These are phyloP conservation scores for Ogataea paradorogensis DNA, from an alignment of 805 yeast species.

Conservation along the genomic window DNA sequence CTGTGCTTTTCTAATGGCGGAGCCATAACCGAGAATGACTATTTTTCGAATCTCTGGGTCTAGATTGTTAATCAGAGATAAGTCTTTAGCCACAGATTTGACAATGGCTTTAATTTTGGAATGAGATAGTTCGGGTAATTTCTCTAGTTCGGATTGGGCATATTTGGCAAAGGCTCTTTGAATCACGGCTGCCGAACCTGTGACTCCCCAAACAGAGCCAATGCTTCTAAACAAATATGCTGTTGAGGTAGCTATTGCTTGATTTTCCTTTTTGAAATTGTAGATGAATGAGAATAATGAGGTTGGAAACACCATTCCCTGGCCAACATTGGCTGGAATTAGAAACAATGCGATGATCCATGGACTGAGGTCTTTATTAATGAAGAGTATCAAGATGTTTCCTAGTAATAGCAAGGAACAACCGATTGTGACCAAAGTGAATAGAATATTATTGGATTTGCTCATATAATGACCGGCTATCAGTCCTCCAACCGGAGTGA, in stretches of 20 bases:
- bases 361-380: slow-evolving; percentile 22
- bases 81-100: slow-evolving; percentile 23
- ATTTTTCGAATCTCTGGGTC: slow-evolving; percentile 20
- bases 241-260: slow-evolving; percentile 41
- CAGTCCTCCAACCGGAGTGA: slow-evolving; percentile 43
- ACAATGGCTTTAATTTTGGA: slow-evolving; percentile 23
- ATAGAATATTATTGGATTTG: slow-evolving; percentile 26
- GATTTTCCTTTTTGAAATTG: slow-evolving; percentile 31
- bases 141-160: background rate
- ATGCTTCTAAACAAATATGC: slow-evolving; percentile 38
- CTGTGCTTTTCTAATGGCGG: slow-evolving; percentile 30
- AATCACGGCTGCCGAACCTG: slow-evolving; percentile 23
- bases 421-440: slow-evolving; percentile 33
- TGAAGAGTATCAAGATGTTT: slow-evolving; percentile 29
- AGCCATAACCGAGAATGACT: slow-evolving; percentile 27
- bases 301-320: slow-evolving; percentile 38
- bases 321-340: slow-evolving; percentile 39
- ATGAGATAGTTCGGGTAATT: slow-evolving; percentile 4
- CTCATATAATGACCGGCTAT: slow-evolving; percentile 40
- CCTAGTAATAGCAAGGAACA: slow-evolving; percentile 37
- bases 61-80: slow-evolving; percentile 21
- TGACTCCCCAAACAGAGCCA: slow-evolving; percentile 42
- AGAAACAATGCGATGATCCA: slow-evolving; percentile 31
- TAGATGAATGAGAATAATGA: slow-evolving; percentile 37
- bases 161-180: slow-evolving; percentile 7